Conservation (phyloP, 2,329 filamentous ascomycete genomes). For the Ascochyta lentis region DNA sequence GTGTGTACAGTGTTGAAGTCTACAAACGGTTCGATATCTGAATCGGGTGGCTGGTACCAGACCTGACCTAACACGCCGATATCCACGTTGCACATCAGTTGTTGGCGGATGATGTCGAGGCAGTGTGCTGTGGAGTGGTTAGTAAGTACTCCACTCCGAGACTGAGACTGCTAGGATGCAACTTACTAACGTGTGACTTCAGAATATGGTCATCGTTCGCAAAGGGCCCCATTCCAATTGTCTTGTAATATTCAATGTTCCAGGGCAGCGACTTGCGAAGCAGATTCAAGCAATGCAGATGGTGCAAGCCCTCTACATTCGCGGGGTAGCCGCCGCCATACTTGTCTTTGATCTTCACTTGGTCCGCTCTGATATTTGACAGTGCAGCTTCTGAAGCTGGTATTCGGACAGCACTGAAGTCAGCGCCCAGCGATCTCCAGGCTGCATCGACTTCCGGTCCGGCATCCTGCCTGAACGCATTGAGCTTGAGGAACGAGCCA, state of each 20-base stretch:
- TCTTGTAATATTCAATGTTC: conserved; percentile 66
- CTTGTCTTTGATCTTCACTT: conserved; percentile 63
- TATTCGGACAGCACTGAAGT: conserved; percentile 61
- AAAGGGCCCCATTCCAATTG: conserved; percentile 60
- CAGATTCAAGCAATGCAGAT: conserved; percentile 68
- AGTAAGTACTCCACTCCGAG: conserved; percentile 1
- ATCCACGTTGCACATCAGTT: conserved; percentile 69
- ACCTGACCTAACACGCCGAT: conserved; percentile 67
- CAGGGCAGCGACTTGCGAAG: conserved; percentile 65
- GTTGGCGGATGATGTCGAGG: conserved; percentile 67
- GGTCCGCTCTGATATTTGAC: conserved; percentile 61
- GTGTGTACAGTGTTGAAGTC: conserved; percentile 68
- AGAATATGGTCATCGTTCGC: conserved; percentile 61
- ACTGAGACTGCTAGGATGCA: neutral
- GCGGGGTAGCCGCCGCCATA: conserved; percentile 67
- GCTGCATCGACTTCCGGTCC: conserved; percentile 64
- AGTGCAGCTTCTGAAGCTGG: conserved; percentile 55
- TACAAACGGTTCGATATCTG: conserved; percentile 61
- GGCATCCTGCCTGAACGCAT: conserved; percentile 59
- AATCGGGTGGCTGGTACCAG: conserved; percentile 60
- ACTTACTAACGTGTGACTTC: conserved; percentile 64
- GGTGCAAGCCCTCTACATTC: conserved; percentile 63
- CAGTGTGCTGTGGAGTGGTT: conserved; percentile 56
- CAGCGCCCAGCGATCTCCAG: conserved; percentile 61
- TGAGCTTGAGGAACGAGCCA: conserved; percentile 62